Conservation (phyloP, 345 rosid genomes). For the Citrus hindsii region DNA sequence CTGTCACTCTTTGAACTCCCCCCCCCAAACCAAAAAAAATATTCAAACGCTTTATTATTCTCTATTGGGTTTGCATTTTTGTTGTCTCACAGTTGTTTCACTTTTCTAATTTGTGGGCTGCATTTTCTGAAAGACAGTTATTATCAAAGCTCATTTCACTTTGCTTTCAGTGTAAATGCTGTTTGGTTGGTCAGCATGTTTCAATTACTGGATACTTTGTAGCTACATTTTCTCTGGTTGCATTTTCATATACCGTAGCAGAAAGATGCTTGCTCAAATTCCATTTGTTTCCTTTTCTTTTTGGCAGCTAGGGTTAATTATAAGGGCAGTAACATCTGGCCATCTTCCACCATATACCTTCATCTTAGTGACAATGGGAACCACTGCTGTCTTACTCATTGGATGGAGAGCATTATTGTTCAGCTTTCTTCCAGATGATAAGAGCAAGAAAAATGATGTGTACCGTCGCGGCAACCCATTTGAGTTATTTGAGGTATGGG, state of each 20-base stretch:
- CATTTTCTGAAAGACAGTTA: not conserved
- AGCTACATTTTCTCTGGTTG: not conserved
- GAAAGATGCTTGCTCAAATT: constrained; percentile 5
- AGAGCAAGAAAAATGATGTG: constrained; percentile 62
- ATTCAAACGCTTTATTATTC: not conserved
- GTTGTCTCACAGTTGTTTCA: not conserved
- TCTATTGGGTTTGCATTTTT: not conserved
- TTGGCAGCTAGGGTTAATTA: constrained; percentile 56
- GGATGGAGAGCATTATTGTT: constrained; percentile 64
- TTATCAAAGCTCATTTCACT: not conserved
- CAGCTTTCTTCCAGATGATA: constrained; percentile 46
- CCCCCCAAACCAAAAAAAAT: no score
- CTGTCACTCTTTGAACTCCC: not conserved
- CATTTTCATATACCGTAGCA: not conserved
- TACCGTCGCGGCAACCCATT: constrained; percentile 79
- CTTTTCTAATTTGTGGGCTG: not conserved
- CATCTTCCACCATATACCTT: constrained; percentile 51
- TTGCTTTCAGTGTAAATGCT: not conserved
- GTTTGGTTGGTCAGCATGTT: not conserved
- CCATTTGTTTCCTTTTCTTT: not conserved
- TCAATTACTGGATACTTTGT: not conserved
- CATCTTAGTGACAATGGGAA: constrained; percentile 66
- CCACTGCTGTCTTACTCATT: constrained; percentile 65
- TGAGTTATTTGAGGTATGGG: constrained; percentile 79
- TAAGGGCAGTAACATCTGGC: constrained; percentile 55